Base-by-base conservation (phyloP, 1,284 basidiomycete genomes). In the Cutaneotrichosporon curvatum region DNA sequence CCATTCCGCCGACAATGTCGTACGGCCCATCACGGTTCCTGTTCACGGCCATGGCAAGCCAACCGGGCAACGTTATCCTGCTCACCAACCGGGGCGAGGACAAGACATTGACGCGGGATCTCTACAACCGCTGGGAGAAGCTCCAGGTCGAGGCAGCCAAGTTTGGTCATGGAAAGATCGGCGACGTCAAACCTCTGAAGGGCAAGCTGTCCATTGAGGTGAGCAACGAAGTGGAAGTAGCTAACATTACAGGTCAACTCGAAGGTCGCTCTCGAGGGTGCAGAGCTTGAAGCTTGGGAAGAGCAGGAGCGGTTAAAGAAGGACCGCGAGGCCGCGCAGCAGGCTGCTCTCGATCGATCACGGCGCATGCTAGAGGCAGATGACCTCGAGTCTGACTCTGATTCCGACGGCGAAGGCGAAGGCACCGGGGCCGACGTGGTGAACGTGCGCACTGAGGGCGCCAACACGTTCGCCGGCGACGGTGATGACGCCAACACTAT, bases 1-100 rank as follows among this genome's bases (percentile, higher is more conserved):
- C 94, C 0, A 85, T 94, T 18, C 94, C 95, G 0, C 82, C 86
- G 0, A 87, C 87, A 0, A 77, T 98, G 52, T 94, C 91, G 0
- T 86, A 97, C 63, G 94, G 95, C 1, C 85, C 87, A 8, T 94
- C 92, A 0, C 79, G 94, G 19, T 76, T 79, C 28, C 68, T 98
- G 3, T 94, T 98, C 64, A 77, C 82, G 10, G 80, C 87, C 37
- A 89, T 96, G 70, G 88, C 87, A 3, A 76, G 80, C 7, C 78
- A 81, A 10, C 80, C 85, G 0, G 83, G 84, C 48, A 95, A 95
- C 57, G 83, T 91, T 33, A 78, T 96, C 21, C 75, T 96, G 4
- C 76, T 95, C 37, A 92, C 90, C 0, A 77, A 77, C 15, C 77
- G 82, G 30, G 80, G 84, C 28, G 86, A 91, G 60, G 82, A 85